Evolutionary conservation across 83 land plant genomes (phyloP), one percentile per base, ranked within the genome.

Genomic region (Picea abies): DNA sequence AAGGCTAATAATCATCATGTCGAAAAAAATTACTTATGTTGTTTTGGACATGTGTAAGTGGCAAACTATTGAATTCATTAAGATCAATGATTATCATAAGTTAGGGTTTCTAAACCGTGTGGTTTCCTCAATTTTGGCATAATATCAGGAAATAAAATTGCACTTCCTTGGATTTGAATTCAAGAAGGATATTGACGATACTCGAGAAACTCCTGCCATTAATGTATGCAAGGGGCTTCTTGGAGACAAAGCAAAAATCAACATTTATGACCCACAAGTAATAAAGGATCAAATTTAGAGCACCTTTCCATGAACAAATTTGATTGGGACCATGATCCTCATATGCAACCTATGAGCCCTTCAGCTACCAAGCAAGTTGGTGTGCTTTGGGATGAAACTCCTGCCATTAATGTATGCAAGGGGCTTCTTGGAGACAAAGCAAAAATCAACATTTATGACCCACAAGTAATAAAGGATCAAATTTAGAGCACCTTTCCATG

Each of bases 141-240:
- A 1, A 93, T 90, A 26, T 83, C 93, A 17, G 87, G 84, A 52
- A 92, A 92, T 86, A 92, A 92, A 85, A 87, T 90, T 68, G 93
- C 94, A 12, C 29, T 92, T 61, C 2, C 90, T 92, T 19, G 93
- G 94, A 5, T 92, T 92, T 82, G 93, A 93, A 29, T 92, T 92
- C 88, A 92, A 92, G 88, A 92, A 92, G 82, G 94, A 92, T 67
- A 92, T 91, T 4, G 91, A 93, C 62, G 94, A 92, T 79, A 92
- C 66, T 19, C 79, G 94, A 65, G 94, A 92, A 83, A 89, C 93
- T 73, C 88, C 93, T 15, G 91, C 94, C 20, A 92, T 92, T 52
- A 89, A 92, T 81, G 93, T 92, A 23, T 92, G 93, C 87, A 87
- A 89, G 82, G 95, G 95, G 15, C 85, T 92, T 3, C 80, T 92